phyloP scores from a whole-genome alignment of 208 protist genomes.

The Leishmania turanica region DNA sequence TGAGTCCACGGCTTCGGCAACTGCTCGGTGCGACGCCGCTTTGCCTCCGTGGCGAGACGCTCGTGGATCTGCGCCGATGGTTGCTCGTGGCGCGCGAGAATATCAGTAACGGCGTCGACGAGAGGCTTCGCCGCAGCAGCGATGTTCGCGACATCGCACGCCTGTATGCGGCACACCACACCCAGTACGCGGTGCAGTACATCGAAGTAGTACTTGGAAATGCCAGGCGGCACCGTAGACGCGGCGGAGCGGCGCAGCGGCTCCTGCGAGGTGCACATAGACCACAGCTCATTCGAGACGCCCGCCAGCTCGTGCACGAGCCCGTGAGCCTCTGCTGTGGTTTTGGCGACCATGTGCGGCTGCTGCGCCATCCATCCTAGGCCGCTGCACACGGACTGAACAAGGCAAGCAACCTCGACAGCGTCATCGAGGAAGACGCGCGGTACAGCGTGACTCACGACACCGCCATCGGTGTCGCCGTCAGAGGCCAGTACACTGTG shows the following conservation, averaged over 20 bases:
- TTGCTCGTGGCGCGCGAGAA: conserved; percentile 17
- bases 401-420: conserved; percentile 50
- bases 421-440: conserved; percentile 46
- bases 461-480: neutral
- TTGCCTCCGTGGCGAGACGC: conserved; percentile 7
- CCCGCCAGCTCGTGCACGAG: conserved; percentile 47
- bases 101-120: conserved; percentile 8
- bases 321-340: conserved; percentile 21
- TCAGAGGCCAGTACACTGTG: conserved; percentile 22
- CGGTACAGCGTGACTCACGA: conserved; percentile 1
- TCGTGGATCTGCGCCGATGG: neutral
- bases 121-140: conserved; percentile 23
- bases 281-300: conserved; percentile 60
- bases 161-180: conserved; percentile 21
- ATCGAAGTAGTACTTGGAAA: conserved; percentile 4
- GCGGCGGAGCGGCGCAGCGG: conserved; percentile 29
- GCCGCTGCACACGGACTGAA: conserved; percentile 52
- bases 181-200: conserved; percentile 17
- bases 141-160: conserved; percentile 6
- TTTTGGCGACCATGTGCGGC: conserved; percentile 31
- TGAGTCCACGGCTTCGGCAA: conserved; percentile 18
- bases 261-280: conserved; percentile 42
- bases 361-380: conserved; percentile 67
- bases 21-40: conserved; percentile 47
- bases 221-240: conserved; percentile 16